A percentile compares a stretch with the other conserved stretches of the same genome.
Evolutionary conservation across 371 early-diverging fungal genomes (phyloP).

Genomic region (Syncephalis plumigaleata): DNA sequence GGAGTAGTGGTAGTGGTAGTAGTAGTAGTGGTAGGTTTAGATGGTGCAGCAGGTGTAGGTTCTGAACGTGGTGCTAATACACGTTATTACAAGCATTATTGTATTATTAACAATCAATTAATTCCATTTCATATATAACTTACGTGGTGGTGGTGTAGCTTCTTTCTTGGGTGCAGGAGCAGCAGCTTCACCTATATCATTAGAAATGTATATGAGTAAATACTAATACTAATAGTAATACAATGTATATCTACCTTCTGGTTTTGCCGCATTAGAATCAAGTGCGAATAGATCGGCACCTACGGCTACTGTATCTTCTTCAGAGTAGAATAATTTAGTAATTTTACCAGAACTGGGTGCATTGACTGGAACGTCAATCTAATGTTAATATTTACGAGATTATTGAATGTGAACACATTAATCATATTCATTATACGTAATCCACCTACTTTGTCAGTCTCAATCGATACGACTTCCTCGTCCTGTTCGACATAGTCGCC

Average conservation of each 20-base stretch:
- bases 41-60: too few species aligned
- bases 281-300: slow-evolving; percentile 87
- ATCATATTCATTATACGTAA: neutral
- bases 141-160: slow-evolving; percentile 17
- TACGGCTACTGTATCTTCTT: slow-evolving; percentile 84
- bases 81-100: too few species aligned
- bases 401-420: slow-evolving; percentile 1
- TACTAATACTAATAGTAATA: too few species aligned
- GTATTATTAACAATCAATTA: too few species aligned
- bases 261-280: slow-evolving; percentile 56
- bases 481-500: slow-evolving; percentile 90
- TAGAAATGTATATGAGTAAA: too few species aligned
- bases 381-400: too few species aligned
- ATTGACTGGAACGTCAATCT: slow-evolving; percentile 77
- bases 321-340: slow-evolving; percentile 64
- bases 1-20: slow-evolving; percentile 2
- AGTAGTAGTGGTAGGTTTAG: slow-evolving; percentile 11
- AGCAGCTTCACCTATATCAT: slow-evolving; percentile 7
- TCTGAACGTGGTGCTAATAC: neutral
- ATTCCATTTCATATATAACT: slow-evolving; percentile 4
- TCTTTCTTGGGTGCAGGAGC: slow-evolving; percentile 22
- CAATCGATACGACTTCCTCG: slow-evolving; percentile 90
- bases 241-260: slow-evolving; percentile 33
- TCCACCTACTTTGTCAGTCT: slow-evolving; percentile 81
- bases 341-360: slow-evolving; percentile 81